These are phyloP conservation scores for Salvia rosmarinus DNA, from an alignment of 257 asterid species.

Conservation along the genomic window DNA sequence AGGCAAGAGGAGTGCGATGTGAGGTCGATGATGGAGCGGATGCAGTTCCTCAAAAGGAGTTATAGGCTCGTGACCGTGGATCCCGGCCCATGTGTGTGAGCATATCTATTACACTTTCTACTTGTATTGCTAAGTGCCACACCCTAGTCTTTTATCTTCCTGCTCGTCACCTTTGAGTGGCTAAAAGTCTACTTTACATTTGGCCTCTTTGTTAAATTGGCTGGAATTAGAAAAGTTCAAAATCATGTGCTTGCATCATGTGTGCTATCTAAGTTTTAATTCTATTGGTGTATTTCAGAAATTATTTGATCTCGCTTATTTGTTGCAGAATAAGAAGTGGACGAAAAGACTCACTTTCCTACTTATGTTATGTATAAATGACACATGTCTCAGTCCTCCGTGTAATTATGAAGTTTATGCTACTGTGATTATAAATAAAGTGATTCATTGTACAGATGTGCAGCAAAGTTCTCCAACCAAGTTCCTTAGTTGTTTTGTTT, in stretches of 20 bases:
- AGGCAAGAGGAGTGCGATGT: no score
- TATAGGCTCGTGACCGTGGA: no score
- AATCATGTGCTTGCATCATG: constrained; percentile 22
- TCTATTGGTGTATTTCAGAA: no score
- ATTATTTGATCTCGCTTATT: neutral
- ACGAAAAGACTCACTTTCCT: constrained; percentile 8
- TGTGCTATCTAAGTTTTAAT: constrained; percentile 9
- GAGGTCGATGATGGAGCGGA: no score
- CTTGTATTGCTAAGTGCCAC: constrained; percentile 9
- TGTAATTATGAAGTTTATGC: constrained; percentile 14
- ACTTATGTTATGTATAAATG: neutral
- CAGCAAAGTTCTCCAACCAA: constrained; percentile 95
- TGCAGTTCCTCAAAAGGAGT: no score
- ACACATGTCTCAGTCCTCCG: neutral
- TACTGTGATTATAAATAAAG: neutral
- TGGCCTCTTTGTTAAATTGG: neutral
- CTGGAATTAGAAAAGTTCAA: constrained; percentile 13
- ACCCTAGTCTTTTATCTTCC: constrained; percentile 17
- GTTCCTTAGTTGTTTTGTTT: constrained; percentile 67
- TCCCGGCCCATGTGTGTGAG: neutral
- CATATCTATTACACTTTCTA: neutral
- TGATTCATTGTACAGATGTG: constrained; percentile 71
- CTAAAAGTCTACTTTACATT: neutral
- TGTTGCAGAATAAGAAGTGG: neutral
- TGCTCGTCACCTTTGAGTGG: constrained; percentile 7